Conservation (phyloP, 1,139 yeast genomes). For the Hyphopichia pseudoburtonii region DNA sequence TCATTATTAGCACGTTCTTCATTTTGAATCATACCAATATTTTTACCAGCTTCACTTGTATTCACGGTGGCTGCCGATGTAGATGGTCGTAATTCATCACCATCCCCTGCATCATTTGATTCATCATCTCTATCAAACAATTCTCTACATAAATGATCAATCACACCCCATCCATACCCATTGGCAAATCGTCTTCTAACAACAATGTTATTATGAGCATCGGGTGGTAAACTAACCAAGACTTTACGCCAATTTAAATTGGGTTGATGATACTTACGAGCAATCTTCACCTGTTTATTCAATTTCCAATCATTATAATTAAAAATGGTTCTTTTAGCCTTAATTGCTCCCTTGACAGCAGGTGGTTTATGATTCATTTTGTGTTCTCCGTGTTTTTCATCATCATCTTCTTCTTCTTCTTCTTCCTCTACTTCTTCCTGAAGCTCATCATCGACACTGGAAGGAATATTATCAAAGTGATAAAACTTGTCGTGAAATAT, state of each 20-base stretch:
- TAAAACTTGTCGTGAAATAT: constrained; percentile 84
- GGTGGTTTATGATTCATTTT: too few species aligned
- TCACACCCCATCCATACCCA: constrained; percentile 95
- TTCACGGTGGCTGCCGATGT: too few species aligned
- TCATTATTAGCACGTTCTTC: too few species aligned
- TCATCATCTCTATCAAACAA: constrained; percentile 6
- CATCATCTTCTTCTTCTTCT: constrained; percentile 11
- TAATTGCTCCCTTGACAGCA: not conserved
- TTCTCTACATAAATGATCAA: constrained; percentile 45
- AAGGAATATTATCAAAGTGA: constrained; percentile 62
- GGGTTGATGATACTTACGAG: constrained; percentile 75
- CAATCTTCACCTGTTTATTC: constrained; percentile 72
- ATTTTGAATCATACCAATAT: too few species aligned
- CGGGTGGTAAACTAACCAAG: constrained; percentile 81
- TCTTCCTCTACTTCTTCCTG: constrained; percentile 6
- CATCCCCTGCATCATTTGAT: too few species aligned
- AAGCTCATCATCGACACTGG: constrained; percentile 7
- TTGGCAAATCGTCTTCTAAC: constrained; percentile 88
- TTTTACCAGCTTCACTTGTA: too few species aligned
- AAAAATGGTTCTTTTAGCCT: constrained; percentile 10
- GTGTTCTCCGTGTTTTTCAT: constrained; percentile 1
- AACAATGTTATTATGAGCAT: constrained; percentile 91
- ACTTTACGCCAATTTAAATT: constrained; percentile 89
- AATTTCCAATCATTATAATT: constrained; percentile 31
- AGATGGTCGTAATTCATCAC: too few species aligned